Evolutionary conservation across 2,329 filamentous ascomycete genomes (phyloP), one percentile per base, ranked within the genome.

Genomic region (Helotiales sp.): DNA sequence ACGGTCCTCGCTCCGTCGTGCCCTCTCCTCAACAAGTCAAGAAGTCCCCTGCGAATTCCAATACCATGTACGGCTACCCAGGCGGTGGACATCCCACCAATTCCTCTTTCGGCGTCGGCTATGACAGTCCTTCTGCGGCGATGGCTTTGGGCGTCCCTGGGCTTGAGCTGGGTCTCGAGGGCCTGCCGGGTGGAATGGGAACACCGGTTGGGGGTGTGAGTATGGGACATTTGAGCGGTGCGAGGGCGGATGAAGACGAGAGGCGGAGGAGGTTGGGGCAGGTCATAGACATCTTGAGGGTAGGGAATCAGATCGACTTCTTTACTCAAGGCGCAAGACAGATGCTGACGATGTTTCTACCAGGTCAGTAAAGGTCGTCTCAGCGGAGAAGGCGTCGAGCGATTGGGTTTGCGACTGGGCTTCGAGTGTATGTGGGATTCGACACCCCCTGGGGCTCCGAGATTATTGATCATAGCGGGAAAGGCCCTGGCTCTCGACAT

Each of bases 311-410:
- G 4, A 2, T 26, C 6, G 20, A 34, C 10, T 40, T 30, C 1
- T n/a, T 5, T 10, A 24, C 1, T 10, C 15, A 7, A 28, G 8
- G 50, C 5, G 6, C 49, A 17, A 50, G 40, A 30, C 20, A 32
- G 45, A 45, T 62, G 32, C 62, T 68, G 30, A 68, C 13, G 22
- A 62, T 40, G 3, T 24, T 10, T 26, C 1, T 54, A 76, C 75
- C 70, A 79, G 71, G 71, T 69, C 13, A 77, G 78, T 72, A 86
- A 87, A 69, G 90, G 90, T 3, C 81, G 89, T 47, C 88, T 95
- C 43, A 92, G 91, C 72, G 90, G 92, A 74, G 88, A 91, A 32
- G 91, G 91, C 2, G 82, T 96, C n/a, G 88, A 91, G 77, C 84
- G 91, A 63, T 80, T 95, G 32, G 90, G 88, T 8, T 86, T 87